These are phyloP conservation scores for Trichophyton rubrum DNA, from an alignment of 2,329 filamentous ascomycete species.

Conservation along the genomic window DNA sequence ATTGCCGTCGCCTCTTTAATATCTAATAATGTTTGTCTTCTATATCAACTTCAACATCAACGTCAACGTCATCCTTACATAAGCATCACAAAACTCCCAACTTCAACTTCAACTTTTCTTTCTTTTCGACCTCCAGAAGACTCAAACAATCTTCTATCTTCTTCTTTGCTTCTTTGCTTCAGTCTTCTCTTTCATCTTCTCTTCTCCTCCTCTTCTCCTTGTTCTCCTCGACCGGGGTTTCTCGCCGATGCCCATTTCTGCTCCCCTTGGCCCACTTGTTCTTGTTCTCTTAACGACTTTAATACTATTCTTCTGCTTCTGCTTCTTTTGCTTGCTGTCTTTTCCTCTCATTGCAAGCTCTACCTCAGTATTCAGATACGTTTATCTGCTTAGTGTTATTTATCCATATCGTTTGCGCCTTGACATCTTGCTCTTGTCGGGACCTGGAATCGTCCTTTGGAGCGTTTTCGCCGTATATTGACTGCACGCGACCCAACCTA, in stretches of 20 bases:
- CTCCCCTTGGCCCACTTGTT: slow-evolving; percentile 5
- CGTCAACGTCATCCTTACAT: background rate
- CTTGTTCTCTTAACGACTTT: slow-evolving; percentile 7
- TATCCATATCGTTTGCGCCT: background rate
- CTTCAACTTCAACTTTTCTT: slow-evolving; percentile 4
- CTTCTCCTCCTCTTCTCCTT: slow-evolving; percentile 3
- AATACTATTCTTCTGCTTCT: background rate
- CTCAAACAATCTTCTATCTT: too few species aligned
- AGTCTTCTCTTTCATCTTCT: background rate
- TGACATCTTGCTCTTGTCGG: too few species aligned
- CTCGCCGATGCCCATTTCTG: slow-evolving; percentile 2
- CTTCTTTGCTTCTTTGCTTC: too few species aligned
- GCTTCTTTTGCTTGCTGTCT: background rate
- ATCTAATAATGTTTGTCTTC: background rate
- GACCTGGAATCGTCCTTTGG: background rate
- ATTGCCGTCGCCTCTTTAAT: background rate
- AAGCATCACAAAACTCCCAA: background rate
- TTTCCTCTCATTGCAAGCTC: background rate
- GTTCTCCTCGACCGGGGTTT: background rate
- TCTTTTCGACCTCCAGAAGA: background rate
- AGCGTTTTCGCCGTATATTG: too few species aligned
- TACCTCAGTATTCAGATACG: background rate
- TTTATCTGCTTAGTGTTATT: background rate
- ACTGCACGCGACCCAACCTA: background rate
- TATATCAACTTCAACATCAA: too few species aligned